Evolutionary conservation across 192 early-diverging fungal species (phyloP).

Genomic region (Backusella luteola): DNA sequence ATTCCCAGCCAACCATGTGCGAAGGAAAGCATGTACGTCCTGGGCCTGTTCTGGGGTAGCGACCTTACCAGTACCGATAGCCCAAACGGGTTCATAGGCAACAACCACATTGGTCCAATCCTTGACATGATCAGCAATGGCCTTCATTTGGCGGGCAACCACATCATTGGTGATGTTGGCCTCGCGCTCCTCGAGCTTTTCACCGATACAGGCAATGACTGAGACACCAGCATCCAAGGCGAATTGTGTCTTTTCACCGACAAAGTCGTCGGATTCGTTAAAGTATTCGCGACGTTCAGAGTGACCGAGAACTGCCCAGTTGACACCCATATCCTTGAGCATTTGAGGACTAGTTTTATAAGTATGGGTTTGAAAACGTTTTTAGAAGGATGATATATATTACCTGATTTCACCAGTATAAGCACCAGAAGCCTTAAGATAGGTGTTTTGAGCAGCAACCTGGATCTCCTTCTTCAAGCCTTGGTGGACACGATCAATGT

Average conservation of each 20-base stretch:
- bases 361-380: neutral
- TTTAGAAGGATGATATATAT: too few relatives aligned
- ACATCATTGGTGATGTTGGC: slow-evolving; percentile 82
- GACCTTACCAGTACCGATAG: slow-evolving; percentile 98
- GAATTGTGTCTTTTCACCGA: slow-evolving; percentile 87
- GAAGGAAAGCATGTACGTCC: slow-evolving; percentile 90
- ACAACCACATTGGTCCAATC: slow-evolving; percentile 96
- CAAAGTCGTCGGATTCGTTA: slow-evolving; percentile 81
- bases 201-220: slow-evolving; percentile 95
- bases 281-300: slow-evolving; percentile 97
- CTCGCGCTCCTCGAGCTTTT: slow-evolving; percentile 95
- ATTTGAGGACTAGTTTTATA: slow-evolving; percentile 67
- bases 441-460: slow-evolving; percentile 97
- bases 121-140: slow-evolving; percentile 70
- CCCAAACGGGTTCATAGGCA: slow-evolving; percentile 99
- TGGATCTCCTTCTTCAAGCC: slow-evolving; percentile 78
- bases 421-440: slow-evolving; percentile 82
- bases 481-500: slow-evolving; percentile 78
- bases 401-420: slow-evolving; percentile 92
- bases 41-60: slow-evolving; percentile 95
- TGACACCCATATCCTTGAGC: slow-evolving; percentile 93
- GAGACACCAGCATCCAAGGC: slow-evolving; percentile 85
- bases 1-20: slow-evolving; percentile 81
- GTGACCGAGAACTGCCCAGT: slow-evolving; percentile 98
- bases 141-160: slow-evolving; percentile 85